Base-by-base conservation (phyloP, 306 rosid genomes). In the Albizia julibrissin region DNA sequence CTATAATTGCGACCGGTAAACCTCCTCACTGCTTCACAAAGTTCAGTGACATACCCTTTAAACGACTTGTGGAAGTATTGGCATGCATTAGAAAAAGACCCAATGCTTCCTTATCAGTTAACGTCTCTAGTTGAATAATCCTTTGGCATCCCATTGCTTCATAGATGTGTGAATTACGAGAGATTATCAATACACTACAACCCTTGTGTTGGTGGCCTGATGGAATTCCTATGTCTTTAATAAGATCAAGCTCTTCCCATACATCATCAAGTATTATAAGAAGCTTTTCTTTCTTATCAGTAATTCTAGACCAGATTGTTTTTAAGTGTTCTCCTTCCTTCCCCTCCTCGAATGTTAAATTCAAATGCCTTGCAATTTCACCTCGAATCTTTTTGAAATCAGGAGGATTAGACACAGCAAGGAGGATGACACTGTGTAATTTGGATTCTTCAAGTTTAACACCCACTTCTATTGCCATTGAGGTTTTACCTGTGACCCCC, bases 231-330 rank as follows among this genome's bases (percentile, higher is more conserved):
- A 85, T 33, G 46, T 2, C 64, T 9, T 43, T 44, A 22, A 11
- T 24, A 29, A 81, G 47, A 73, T 72, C 37, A 29, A 81, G 66
- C 9, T 66, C 71, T 8, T 72, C 40, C 85, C 87, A 81, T 47
- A 80, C 76, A 34, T 81, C 85, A 81, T 85, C 85, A 0, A 85
- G 14, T n/a, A 85, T 85, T 37, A 85, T 2, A 33, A 85, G 85
- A 10, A 70, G 24, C 26, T 19, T 81, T 1, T 67, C 29, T 40
- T 43, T 34, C 40, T 14, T 49, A 8, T 14, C 29, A 6, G 3
- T 54, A 42, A 85, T 42, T 75, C 82, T 72, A 3, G 0, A 1
- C 34, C 37, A 14, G 15, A 85, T 34, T 33, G 15, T 31, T 16
- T 11, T 29, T 2, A 79, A 75, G 61, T 81, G 77, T 21, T 76